Evolutionary conservation across 495 filamentous ascomycete genomes (phyloP).

Genomic region (Hyaloscypha variabilis): DNA sequence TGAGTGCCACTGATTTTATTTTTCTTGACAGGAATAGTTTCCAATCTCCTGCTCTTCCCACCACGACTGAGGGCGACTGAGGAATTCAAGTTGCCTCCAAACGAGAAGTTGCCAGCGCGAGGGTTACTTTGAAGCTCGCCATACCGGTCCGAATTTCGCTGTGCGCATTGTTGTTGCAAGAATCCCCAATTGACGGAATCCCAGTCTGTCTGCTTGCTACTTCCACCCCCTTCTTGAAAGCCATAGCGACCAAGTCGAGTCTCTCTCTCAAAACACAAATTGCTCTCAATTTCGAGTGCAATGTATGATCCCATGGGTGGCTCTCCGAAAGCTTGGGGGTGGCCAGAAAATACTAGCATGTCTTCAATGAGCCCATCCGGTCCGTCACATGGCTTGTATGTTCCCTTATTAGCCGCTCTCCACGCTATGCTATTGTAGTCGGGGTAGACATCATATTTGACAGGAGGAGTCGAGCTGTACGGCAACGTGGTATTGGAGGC

Average conservation of each 20-base stretch:
- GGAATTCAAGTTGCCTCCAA: neutral
- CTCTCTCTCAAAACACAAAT: constrained; percentile 91
- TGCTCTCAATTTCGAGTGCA: constrained; percentile 70
- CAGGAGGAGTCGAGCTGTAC: constrained; percentile 34
- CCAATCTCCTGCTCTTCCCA: neutral
- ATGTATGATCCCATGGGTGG: constrained; percentile 78
- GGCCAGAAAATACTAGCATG: constrained; percentile 53
- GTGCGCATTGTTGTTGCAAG: constrained; percentile 65
- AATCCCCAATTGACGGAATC: constrained; percentile 68
- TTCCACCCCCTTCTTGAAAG: constrained; percentile 44
- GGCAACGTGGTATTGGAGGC: constrained; percentile 17
- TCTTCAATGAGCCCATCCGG: constrained; percentile 22
- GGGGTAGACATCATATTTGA: constrained; percentile 52
- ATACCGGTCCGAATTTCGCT: constrained; percentile 61
- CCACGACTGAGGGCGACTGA: neutral
- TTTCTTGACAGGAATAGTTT: constrained; percentile 19
- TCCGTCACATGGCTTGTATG: constrained; percentile 29
- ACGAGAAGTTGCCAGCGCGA: neutral
- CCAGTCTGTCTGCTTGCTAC: constrained; percentile 58
- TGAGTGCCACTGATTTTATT: neutral
- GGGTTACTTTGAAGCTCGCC: neutral
- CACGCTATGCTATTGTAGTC: constrained; percentile 41
- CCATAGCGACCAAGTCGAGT: constrained; percentile 86
- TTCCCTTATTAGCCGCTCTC: constrained; percentile 20
- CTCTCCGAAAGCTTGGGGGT: constrained; percentile 71